phyloP scores from a whole-genome alignment of 176 grass and related monocot species.

The Bothriochloa decipiens region DNA sequence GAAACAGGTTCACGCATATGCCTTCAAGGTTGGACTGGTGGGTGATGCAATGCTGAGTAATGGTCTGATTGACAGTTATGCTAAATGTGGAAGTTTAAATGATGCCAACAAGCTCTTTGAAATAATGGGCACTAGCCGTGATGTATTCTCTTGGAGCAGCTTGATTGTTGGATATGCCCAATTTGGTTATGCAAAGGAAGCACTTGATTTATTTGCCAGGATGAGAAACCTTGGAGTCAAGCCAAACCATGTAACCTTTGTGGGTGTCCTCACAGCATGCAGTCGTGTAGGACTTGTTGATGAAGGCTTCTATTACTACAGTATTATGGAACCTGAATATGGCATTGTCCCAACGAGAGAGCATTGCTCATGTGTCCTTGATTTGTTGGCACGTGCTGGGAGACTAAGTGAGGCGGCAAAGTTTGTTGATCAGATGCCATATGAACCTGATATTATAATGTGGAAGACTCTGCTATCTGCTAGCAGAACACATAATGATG shows the following conservation, averaged over 20 bases:
- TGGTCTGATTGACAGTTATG: slow-evolving; percentile 79
- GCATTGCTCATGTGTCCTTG: slow-evolving; percentile 82
- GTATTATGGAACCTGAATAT: slow-evolving; percentile 69
- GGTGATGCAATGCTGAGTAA: slow-evolving; percentile 53
- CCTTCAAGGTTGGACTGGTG: slow-evolving; percentile 54
- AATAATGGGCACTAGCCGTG: slow-evolving; percentile 50
- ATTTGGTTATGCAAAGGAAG: slow-evolving; percentile 67
- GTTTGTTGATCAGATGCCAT: slow-evolving; percentile 72
- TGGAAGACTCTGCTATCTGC: slow-evolving; percentile 85
- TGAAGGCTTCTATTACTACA: slow-evolving; percentile 76
- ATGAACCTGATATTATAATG: slow-evolving; percentile 68
- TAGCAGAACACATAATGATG: slow-evolving; percentile 68
- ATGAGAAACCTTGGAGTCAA: slow-evolving; percentile 60
- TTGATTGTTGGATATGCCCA: slow-evolving; percentile 91
- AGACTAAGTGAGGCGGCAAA: slow-evolving; percentile 76
- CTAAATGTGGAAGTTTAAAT: slow-evolving; percentile 82
- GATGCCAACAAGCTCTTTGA: slow-evolving; percentile 71
- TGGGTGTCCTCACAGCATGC: slow-evolving; percentile 82
- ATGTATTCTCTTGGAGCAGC: slow-evolving; percentile 87
- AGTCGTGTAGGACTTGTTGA: slow-evolving; percentile 72
- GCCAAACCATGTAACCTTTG: slow-evolving; percentile 83
- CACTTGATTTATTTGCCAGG: slow-evolving; percentile 57
- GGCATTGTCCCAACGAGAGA: slow-evolving; percentile 60
- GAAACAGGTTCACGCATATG: slow-evolving; percentile 52
- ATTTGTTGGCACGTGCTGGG: slow-evolving; percentile 77